These are phyloP conservation scores for Alternaria arbusti DNA, from an alignment of 2,329 filamentous ascomycete species.

Conservation along the genomic window DNA sequence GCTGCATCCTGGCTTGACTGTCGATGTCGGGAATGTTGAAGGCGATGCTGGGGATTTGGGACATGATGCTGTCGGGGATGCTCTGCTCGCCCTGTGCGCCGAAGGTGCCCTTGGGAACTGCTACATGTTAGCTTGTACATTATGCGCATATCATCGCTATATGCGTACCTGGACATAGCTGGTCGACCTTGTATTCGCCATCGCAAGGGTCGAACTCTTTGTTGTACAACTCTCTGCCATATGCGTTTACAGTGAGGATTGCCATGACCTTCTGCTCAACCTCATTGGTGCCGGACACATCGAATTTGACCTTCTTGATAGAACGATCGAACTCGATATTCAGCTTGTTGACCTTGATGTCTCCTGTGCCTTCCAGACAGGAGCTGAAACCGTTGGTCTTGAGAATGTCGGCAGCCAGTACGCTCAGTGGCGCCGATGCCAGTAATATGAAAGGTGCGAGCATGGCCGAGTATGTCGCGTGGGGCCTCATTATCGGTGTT, in stretches of 20 bases:
- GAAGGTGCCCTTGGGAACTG: conserved; percentile 78
- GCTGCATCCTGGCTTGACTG: conserved; percentile 78
- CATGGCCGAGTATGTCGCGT: conserved; percentile 46
- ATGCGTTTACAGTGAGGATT: conserved; percentile 77
- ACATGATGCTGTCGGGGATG: conserved; percentile 74
- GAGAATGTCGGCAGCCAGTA: conserved; percentile 73
- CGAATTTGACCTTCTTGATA: conserved; percentile 76
- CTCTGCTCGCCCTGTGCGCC: conserved; percentile 72
- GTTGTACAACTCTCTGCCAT: conserved; percentile 80
- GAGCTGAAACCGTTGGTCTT: conserved; percentile 80
- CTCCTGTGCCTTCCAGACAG: conserved; percentile 64
- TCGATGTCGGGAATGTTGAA: conserved; percentile 91
- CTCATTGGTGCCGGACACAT: conserved; percentile 78
- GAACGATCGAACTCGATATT: conserved; percentile 80
- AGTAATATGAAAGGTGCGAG: conserved; percentile 48
- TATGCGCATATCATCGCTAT: background rate
- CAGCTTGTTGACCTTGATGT: conserved; percentile 74
- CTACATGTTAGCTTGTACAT: conserved; percentile 23
- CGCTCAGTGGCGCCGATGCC: conserved; percentile 53
- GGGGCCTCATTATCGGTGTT: conserved; percentile 38
- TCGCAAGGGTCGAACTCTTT: conserved; percentile 86
- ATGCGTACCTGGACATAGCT: conserved; percentile 79
- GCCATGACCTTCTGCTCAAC: conserved; percentile 82
- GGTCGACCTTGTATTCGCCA: conserved; percentile 66
- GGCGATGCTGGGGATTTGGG: conserved; percentile 83